phyloP scores from a whole-genome alignment of 805 yeast genomes.

The Myxozyma geophila region DNA sequence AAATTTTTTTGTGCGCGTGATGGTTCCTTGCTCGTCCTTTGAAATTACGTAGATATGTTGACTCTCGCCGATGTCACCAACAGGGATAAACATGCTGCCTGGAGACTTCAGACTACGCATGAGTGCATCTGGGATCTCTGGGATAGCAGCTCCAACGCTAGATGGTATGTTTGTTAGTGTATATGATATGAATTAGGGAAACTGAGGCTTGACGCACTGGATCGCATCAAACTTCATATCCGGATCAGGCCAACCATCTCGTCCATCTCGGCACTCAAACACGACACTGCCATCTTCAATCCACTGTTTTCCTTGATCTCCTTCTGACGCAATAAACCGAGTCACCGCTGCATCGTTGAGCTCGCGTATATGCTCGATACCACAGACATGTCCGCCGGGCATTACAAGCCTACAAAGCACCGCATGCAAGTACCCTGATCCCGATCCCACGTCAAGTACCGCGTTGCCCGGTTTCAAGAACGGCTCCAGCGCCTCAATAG shows the following conservation, averaged over 20 bases:
- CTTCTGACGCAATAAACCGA: conserved; percentile 17
- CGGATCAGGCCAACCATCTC: conserved; percentile 30
- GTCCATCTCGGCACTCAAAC: conserved; percentile 30
- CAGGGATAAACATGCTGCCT: conserved; percentile 37
- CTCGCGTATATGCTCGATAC: conserved; percentile 34
- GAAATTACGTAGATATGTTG: conserved; percentile 31
- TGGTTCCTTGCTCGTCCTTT: conserved; percentile 17
- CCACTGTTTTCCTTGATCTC: conserved; percentile 10
- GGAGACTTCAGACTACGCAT: conserved; percentile 26
- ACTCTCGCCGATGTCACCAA: conserved; percentile 16
- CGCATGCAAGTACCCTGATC: conserved; percentile 36
- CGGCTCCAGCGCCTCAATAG: conserved; percentile 26
- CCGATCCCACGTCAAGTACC: conserved; percentile 36
- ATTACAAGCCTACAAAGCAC: conserved; percentile 30
- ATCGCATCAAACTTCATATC: conserved; percentile 34
- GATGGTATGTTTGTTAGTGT: no score
- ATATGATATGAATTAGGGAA: background rate
- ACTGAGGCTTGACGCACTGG: conserved; percentile 23
- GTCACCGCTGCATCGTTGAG: conserved; percentile 16
- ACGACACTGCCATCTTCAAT: conserved; percentile 22
- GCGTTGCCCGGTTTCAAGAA: conserved; percentile 30
- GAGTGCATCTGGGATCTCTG: conserved; percentile 28
- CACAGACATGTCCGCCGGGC: conserved; percentile 31
- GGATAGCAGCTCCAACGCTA: conserved; percentile 31
- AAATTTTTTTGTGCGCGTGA: conserved; percentile 22